These are phyloP conservation scores for Cavenderia fasciculata DNA, from an alignment of 78 protist species.

Conservation along the genomic window DNA sequence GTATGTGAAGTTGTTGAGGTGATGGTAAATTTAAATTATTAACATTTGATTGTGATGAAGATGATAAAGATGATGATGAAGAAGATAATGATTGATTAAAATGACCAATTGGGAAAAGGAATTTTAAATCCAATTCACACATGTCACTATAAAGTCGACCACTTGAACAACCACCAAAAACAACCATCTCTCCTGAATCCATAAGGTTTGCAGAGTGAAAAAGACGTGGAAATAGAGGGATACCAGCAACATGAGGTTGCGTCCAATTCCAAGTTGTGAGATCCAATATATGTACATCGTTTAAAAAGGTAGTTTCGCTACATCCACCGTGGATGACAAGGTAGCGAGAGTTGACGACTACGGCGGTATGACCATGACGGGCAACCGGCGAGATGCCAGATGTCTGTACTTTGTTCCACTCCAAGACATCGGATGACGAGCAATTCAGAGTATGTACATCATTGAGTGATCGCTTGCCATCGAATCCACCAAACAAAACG, in stretches of 20 bases:
- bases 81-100: not conserved
- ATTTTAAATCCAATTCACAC: slow-evolving; percentile 52
- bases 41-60: not conserved
- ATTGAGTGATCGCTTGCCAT: slow-evolving; percentile 52
- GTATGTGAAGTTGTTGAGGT: slow-evolving; percentile 19
- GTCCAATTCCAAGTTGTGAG: slow-evolving; percentile 27
- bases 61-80: not conserved
- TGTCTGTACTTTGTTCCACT: slow-evolving; percentile 6
- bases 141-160: slow-evolving; percentile 70
- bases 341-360: slow-evolving; percentile 6
- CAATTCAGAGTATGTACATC: slow-evolving; percentile 22
- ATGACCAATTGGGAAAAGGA: slow-evolving; percentile 9
- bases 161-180: slow-evolving; percentile 58
- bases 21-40: slow-evolving; percentile 1
- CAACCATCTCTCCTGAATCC: slow-evolving; percentile 53
- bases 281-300: slow-evolving; percentile 58
- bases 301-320: slow-evolving; percentile 4
- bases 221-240: slow-evolving; percentile 21
- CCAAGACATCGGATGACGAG: not conserved
- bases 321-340: slow-evolving; percentile 60
- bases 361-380: slow-evolving; percentile 54
- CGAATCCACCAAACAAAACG: slow-evolving; percentile 54
- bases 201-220: slow-evolving; percentile 18
- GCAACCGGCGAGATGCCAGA: slow-evolving; percentile 42
- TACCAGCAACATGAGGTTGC: slow-evolving; percentile 35